Percentiles rank a stretch among this genome's conserved stretches.
Evolutionary conservation across 2,329 filamentous ascomycete genomes (phyloP).

Genomic region (Cylindrodendrum hubeiense): DNA sequence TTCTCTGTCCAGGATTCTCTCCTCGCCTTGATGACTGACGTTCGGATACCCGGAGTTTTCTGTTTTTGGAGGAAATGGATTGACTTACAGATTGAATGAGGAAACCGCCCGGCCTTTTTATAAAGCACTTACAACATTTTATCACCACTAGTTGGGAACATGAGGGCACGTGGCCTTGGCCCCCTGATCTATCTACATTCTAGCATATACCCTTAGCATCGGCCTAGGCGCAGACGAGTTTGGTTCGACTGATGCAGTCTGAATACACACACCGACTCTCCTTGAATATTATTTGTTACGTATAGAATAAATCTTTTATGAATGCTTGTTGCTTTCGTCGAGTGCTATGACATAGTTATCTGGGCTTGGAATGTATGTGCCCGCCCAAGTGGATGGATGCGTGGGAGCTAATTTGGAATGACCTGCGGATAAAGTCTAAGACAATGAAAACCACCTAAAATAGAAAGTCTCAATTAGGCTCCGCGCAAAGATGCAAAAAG

Average conservation of each 20-base stretch:
- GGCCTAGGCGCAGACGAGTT: slow-evolving; percentile 45
- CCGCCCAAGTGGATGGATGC: not conserved
- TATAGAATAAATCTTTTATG: not conserved
- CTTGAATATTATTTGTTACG: slow-evolving; percentile 4
- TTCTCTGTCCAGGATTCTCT: slow-evolving; percentile 1
- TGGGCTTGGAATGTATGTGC: not conserved
- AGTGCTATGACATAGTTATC: not conserved
- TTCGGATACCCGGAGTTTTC: slow-evolving; percentile 43
- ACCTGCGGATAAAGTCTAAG: not conserved
- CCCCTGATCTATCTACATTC: slow-evolving; percentile 43
- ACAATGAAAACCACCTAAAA: not conserved
- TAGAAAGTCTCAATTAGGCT: not conserved
- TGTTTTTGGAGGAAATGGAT: slow-evolving; percentile 31
- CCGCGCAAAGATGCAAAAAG: not conserved
- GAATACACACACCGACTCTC: slow-evolving; percentile 28
- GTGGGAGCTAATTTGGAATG: not conserved
- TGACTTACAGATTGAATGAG: slow-evolving; percentile 41
- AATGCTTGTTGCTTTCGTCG: not conserved
- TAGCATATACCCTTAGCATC: slow-evolving; percentile 54
- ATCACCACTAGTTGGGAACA: slow-evolving; percentile 17
- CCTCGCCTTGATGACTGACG: slow-evolving; percentile 43
- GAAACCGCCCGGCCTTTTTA: slow-evolving; percentile 28
- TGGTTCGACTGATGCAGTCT: slow-evolving; percentile 39
- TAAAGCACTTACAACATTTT: slow-evolving; percentile 33
- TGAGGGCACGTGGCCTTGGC: slow-evolving; percentile 27